A percentile compares a stretch with the other conserved stretches of the same genome.
phyloP scores from a whole-genome alignment of 768 basidiomycete genomes.

The Boletus pseudopeckii region DNA sequence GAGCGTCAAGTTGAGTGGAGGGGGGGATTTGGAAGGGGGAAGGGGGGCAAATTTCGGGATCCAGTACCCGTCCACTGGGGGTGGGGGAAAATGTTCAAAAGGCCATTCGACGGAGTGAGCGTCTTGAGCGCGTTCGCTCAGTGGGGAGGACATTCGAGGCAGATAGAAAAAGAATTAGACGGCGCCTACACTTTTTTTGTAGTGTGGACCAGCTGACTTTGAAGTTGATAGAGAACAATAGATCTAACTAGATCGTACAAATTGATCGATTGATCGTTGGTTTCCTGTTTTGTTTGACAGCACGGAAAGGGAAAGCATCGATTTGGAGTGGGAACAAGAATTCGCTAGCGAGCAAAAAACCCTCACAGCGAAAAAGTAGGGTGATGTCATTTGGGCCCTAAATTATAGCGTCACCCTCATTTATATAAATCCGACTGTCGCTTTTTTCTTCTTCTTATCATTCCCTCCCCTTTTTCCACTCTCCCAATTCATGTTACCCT shows the following conservation, averaged over 20 bases:
- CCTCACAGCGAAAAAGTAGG: neutral
- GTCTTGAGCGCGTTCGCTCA: neutral
- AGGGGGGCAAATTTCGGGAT: slow-evolving; percentile 21
- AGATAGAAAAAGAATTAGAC: neutral
- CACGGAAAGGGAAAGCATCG: no score
- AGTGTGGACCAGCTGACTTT: slow-evolving; percentile 2
- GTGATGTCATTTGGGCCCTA: slow-evolving; percentile 22
- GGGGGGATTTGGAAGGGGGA: slow-evolving; percentile 16
- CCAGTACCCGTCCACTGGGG: slow-evolving; percentile 26
- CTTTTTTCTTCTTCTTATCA: neutral
- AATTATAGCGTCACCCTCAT: slow-evolving; percentile 1
- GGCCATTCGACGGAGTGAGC: slow-evolving; percentile 19
- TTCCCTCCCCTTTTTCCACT: no score
- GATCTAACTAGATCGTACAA: no score
- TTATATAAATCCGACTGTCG: slow-evolving; percentile 1
- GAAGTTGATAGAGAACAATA: no score
- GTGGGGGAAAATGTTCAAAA: slow-evolving; percentile 27
- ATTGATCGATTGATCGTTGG: no score
- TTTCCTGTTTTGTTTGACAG: no score
- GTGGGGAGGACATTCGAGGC: neutral
- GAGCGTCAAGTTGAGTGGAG: slow-evolving; percentile 5
- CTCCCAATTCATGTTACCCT: no score
- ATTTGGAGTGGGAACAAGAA: no score
- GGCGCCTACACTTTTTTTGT: neutral
- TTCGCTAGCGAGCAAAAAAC: no score